Evolutionary conservation across 345 rosid genomes (phyloP), one percentile per base, ranked within the genome.

Genomic region (Hirschfeldia incana): DNA sequence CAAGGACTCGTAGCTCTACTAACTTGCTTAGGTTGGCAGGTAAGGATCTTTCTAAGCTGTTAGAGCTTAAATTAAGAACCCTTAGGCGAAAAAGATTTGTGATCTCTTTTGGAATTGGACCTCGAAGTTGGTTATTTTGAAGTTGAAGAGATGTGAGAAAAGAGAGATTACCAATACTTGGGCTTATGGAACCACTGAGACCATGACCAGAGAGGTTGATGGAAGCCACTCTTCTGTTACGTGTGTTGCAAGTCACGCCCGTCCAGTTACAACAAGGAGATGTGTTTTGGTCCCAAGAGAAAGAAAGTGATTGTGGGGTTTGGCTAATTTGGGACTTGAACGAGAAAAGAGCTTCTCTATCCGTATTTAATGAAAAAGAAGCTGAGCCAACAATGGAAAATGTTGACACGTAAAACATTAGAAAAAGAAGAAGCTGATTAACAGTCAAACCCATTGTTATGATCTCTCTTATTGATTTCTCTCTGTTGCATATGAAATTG

Each of bases 241-340:
- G 37, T 15, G 17, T 32, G 65, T 81, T 59, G 83, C 89, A 88
- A 70, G 72, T n/a, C 69, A 86, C 85, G 53, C 91, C 89, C 0
- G 87, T 74, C 89, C 91, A 86, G 6, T 73, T 79, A 64, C 89
- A 87, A 9, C 89, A 87, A 9, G 86, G 87, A 8, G 82, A 80
- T 16, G 16, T 61, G 85, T 69, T 77, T 72, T 10, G 60, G 60
- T 82, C 69, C 90, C 88, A 87, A n/a, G 83, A 74, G 64, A 86
- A 76, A 17, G 83, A 58, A 49, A 79, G 79, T 1, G 72, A 53
- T 10, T 75, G 49, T 33, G 80, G 10, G 42, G 1, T 63, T 5
- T n/a, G 67, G 61, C 39, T 80, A 10, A 84, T 65, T 57, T 83
- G 85, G 27, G 90, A 84, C 72, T 49, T 84, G 69, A 87, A 87